These are phyloP conservation scores for Coemansia reversa DNA, from an alignment of 192 early-diverging fungal species.

Conservation along the genomic window DNA sequence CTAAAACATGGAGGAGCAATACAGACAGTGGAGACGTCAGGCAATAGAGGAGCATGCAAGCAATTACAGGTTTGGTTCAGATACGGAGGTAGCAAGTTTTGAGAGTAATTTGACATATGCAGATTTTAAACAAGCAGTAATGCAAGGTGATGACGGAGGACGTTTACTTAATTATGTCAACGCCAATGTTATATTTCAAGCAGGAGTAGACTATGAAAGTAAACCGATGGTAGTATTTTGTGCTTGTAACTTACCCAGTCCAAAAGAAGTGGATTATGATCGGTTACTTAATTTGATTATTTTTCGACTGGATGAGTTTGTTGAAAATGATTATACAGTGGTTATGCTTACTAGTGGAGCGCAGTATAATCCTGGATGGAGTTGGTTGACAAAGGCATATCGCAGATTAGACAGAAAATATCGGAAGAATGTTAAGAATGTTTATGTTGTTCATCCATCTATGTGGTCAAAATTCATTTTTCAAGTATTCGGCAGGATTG, in stretches of 20 bases:
- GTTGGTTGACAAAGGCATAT: constrained; percentile 83
- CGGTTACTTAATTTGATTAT: constrained; percentile 66
- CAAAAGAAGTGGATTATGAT: constrained; percentile 73
- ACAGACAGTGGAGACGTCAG: constrained; percentile 31
- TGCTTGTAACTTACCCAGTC: constrained; percentile 80
- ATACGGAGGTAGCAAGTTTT: neutral
- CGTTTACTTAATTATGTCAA: constrained; percentile 46
- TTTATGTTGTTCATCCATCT: constrained; percentile 90
- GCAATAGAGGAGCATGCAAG: constrained; percentile 13
- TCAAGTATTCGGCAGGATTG: constrained; percentile 37
- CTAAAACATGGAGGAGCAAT: constrained; percentile 48
- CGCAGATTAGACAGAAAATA: constrained; percentile 74
- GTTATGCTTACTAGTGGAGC: constrained; percentile 81
- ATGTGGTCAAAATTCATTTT: constrained; percentile 58
- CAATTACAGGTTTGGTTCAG: neutral
- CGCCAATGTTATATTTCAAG: constrained; percentile 44
- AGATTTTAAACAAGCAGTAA: constrained; percentile 28
- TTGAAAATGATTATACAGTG: constrained; percentile 86
- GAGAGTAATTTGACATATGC: constrained; percentile 23
- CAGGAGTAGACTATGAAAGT: constrained; percentile 81
- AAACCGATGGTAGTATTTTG: constrained; percentile 79
- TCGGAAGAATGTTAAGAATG: constrained; percentile 89
- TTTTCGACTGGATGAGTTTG: constrained; percentile 71
- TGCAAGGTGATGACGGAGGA: constrained; percentile 49
- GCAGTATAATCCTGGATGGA: constrained; percentile 70